phyloP scores from a whole-genome alignment of 352 stramenopile species.

The Globisporangium emineosum region DNA sequence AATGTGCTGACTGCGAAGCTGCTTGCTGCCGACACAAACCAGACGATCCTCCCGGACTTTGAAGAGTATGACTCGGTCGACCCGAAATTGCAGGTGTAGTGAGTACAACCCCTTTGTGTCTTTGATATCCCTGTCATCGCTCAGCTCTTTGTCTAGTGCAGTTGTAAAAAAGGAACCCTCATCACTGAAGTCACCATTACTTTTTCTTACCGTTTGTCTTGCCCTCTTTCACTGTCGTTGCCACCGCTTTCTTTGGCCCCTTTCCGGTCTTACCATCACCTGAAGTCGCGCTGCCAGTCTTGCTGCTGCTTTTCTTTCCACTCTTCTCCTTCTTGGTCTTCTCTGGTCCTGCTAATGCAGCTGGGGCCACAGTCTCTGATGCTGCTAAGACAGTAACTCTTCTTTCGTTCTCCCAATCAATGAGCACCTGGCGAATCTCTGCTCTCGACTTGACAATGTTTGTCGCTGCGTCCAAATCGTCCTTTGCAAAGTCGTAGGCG shows the following conservation, averaged over 20 bases:
- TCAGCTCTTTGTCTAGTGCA: not conserved
- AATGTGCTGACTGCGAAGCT: conserved; percentile 23
- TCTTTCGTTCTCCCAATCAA: conserved; percentile 65
- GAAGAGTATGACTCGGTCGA: conserved; percentile 12
- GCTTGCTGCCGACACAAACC: conserved; percentile 13
- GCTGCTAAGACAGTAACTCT: conserved; percentile 16
- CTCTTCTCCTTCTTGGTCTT: conserved; percentile 4
- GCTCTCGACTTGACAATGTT: conserved; percentile 76
- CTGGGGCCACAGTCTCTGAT: not conserved
- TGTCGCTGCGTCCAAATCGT: conserved; percentile 81
- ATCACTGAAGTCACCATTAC: not conserved
- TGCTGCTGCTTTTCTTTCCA: conserved; percentile 4
- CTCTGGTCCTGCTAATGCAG: not conserved
- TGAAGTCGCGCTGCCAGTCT: not conserved
- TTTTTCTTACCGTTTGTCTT: conserved; percentile 9
- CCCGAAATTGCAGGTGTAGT: conserved; percentile 3
- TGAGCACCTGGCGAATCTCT: conserved; percentile 68
- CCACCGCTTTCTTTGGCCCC: not conserved
- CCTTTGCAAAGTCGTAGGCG: conserved; percentile 86
- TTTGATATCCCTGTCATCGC: not conserved
- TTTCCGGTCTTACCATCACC: not conserved
- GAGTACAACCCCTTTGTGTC: not conserved
- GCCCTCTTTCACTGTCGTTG: not conserved
- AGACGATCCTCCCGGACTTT: conserved; percentile 10
- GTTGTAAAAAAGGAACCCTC: not conserved